Evolutionary conservation across 164 flowering plant genomes (phyloP).

Genomic region (Vitis rupestris): DNA sequence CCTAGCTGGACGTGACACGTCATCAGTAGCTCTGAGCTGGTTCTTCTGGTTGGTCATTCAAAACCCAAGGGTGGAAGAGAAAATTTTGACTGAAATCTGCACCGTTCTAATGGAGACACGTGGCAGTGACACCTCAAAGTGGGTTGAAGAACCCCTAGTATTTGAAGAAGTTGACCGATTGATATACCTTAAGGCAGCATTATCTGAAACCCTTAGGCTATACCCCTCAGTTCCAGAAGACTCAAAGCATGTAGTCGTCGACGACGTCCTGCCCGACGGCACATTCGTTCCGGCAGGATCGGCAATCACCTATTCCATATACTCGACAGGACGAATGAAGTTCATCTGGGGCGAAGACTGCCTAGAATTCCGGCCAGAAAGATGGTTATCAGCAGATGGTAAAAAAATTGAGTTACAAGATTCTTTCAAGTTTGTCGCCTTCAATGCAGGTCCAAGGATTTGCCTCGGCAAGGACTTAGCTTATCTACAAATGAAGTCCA

Average conservation of each 20-base stretch:
- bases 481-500: slow-evolving; percentile 33
- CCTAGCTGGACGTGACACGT: slow-evolving; percentile 70
- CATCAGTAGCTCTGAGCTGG: slow-evolving; percentile 37
- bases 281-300: slow-evolving; percentile 31
- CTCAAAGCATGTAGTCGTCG: slow-evolving; percentile 29
- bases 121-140: slow-evolving; percentile 18
- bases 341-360: slow-evolving; percentile 33
- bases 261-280: slow-evolving; percentile 35
- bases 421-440: slow-evolving; percentile 23
- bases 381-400: slow-evolving; percentile 23
- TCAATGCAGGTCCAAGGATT: slow-evolving; percentile 33
- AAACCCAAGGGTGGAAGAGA: slow-evolving; percentile 28
- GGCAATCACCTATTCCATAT: slow-evolving; percentile 29
- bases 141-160: slow-evolving; percentile 29
- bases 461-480: slow-evolving; percentile 32
- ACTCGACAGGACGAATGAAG: slow-evolving; percentile 25
- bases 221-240: slow-evolving; percentile 44
- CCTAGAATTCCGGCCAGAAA: slow-evolving; percentile 31
- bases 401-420: slow-evolving; percentile 14
- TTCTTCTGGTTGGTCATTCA: slow-evolving; percentile 31
- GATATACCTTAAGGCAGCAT: slow-evolving; percentile 29
- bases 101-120: slow-evolving; percentile 29
- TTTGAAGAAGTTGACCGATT: slow-evolving; percentile 37
- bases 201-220: slow-evolving; percentile 36
- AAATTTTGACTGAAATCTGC: slow-evolving; percentile 27